Evolutionary conservation across 2,329 filamentous ascomycete species (phyloP).

Genomic region (Macrophomina phaseolina): DNA sequence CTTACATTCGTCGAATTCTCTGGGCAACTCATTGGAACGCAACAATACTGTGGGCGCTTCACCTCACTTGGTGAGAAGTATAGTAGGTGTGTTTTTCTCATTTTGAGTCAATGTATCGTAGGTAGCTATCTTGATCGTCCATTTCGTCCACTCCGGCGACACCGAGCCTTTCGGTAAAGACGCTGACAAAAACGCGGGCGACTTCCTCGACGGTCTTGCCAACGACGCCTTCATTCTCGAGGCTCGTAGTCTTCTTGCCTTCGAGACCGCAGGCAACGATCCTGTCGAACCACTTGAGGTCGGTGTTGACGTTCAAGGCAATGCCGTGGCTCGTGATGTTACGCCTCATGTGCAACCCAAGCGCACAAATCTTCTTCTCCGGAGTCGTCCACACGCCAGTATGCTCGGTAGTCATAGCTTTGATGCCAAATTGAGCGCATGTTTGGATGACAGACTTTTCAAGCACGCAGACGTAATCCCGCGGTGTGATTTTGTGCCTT

Average conservation of each 20-base stretch:
- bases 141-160: constrained; percentile 16
- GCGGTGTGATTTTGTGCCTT: constrained; percentile 69
- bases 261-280: constrained; percentile 91
- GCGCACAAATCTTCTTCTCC: constrained; percentile 77
- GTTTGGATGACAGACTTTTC: constrained; percentile 76
- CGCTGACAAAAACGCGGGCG: constrained; percentile 48
- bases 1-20: no score
- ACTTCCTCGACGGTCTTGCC: constrained; percentile 46
- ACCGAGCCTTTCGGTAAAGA: constrained; percentile 40
- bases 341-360: constrained; percentile 88
- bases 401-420: constrained; percentile 70
- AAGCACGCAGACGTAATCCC: constrained; percentile 77
- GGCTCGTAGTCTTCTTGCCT: constrained; percentile 78
- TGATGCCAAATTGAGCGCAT: constrained; percentile 65
- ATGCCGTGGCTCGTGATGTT: constrained; percentile 85
- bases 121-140: constrained; percentile 11
- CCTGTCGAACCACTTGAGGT: constrained; percentile 68
- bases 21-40: no score
- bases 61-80: no score
- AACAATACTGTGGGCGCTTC: no score
- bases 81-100: neutral
- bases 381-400: constrained; percentile 77
- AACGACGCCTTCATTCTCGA: constrained; percentile 60
- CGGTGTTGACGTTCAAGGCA: constrained; percentile 76
- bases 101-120: neutral